These are phyloP conservation scores for Lichtheimia hyalospora DNA, from an alignment of 371 early-diverging fungal genomes.

Conservation along the genomic window DNA sequence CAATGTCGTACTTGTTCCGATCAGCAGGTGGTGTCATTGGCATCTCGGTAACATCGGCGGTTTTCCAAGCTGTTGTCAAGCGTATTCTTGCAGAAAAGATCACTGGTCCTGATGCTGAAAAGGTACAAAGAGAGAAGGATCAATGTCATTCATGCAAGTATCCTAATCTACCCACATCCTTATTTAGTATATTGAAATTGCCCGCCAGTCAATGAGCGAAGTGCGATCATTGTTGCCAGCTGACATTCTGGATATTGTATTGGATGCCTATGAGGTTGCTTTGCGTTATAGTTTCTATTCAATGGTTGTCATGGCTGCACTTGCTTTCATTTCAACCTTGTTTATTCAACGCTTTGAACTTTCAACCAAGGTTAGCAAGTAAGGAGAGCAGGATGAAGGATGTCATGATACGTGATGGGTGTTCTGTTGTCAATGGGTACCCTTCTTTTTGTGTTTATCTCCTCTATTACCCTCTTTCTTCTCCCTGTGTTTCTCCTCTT, in stretches of 20 bases:
- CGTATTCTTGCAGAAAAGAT: slow-evolving; percentile 26
- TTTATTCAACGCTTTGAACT: slow-evolving; percentile 53
- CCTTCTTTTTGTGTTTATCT: too few relatives aligned
- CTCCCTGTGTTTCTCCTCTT: too few relatives aligned
- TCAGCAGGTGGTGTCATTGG: slow-evolving; percentile 47
- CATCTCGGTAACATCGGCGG: slow-evolving; percentile 37
- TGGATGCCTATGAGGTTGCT: slow-evolving; percentile 39
- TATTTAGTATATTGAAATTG: slow-evolving; percentile 42
- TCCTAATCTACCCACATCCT: background rate
- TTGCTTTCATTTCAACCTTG: slow-evolving; percentile 39
- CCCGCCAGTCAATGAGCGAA: slow-evolving; percentile 48
- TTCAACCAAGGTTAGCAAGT: slow-evolving; percentile 38
- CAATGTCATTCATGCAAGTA: too few relatives aligned
- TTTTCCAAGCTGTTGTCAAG: slow-evolving; percentile 41
- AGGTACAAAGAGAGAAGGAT: slow-evolving; percentile 8
- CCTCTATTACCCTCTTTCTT: too few relatives aligned
- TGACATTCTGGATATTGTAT: slow-evolving; percentile 33
- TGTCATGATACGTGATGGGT: background rate
- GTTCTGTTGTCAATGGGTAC: too few relatives aligned
- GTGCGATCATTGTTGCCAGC: slow-evolving; percentile 35
- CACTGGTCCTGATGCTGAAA: slow-evolving; percentile 28
- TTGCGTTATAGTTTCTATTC: slow-evolving; percentile 34
- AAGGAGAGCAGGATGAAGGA: background rate
- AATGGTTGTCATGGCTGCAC: slow-evolving; percentile 27
- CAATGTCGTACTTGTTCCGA: slow-evolving; percentile 48